Base-by-base conservation (phyloP, 1,139 yeast genomes). In the Nakaseomyces glabratus region DNA sequence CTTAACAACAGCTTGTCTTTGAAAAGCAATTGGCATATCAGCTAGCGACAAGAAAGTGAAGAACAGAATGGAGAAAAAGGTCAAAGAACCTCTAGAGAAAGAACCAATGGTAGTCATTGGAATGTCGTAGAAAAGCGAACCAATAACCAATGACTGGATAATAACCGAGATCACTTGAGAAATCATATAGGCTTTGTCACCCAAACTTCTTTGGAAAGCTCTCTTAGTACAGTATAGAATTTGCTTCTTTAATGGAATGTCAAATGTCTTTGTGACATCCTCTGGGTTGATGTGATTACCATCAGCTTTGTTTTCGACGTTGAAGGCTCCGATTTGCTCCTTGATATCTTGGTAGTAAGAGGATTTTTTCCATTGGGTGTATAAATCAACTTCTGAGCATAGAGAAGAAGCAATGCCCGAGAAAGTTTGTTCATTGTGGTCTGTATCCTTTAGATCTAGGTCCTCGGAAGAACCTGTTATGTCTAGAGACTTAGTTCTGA, bases 291-390 rank as follows among this genome's bases (percentile, higher is more conserved):
- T 69, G 4, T 20, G 12, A 9, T 26, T 23, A 32, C 14, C 19
- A 43, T 71, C 42, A 61, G 62, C 4, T 42, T 42, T 32, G n/a
- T 11, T 19, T 10, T 14, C n/a, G 19, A 12, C 19, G 21, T 24
- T 24, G 15, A 32, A 24, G 4, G 10, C 10, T 7, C 14, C n/a
- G 11, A 26, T 26, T 12, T 21, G 28, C 39, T 62, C 64, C 46
- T 72, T 69, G 26, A 69, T 72, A 18, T 59, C 61, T 19, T 24
- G 69, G 62, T 41, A 38, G 51, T 51, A 50, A 2, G 65, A 59
- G 3, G 86, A 76, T n/a, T 61, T 57, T 38, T 62, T 63, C 93
- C 93, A 82, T 47, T 65, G 64, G 4, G 60, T 58, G 40, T 74
- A 76, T 51, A 82, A 77, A 49, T 81, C 90, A 33, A 61, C 63